Evolutionary conservation across 371 early-diverging fungal species (phyloP), one percentile per base, ranked within the genome.

Genomic region (Conidiobolus incongruus): DNA sequence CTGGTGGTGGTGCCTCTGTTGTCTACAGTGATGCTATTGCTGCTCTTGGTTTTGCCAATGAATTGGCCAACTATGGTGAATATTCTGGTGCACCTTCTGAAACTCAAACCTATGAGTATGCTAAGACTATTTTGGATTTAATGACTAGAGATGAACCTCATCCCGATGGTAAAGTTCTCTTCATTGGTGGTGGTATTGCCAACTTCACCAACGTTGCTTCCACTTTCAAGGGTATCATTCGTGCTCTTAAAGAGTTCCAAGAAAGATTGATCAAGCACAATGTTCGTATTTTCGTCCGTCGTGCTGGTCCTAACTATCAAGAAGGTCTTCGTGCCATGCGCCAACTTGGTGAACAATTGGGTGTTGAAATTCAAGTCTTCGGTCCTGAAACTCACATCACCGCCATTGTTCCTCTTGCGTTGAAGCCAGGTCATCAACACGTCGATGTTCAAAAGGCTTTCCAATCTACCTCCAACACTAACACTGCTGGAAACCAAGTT

Each of bases 121-220:
- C 92, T 49, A 92, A 91, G 71, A 95, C 94, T 41, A 84, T 95
- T 44, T 61, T 95, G 39, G 94, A 93, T 51, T 66, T 95, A 42
- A 95, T 95, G 96, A 93, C 94, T 11, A 87, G 91, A 41, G 53
- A 63, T 6, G 44, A 39, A n/a, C 67, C 62, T 34, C 72, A 87
- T 53, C 72, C 83, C 42, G 73, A 85, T 22, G 92, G 93, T 56
- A 95, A 95, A 61, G 70, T 90, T 45, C 65, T 95, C 42, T 84
- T 95, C 61, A 87, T 95, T 53, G 96, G 96, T 55, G 96, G 96
- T 56, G 96, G 96, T 61, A 95, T 95, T 54, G 96, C 96, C 63
- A 95, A 95, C 78, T 95, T 95, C 51, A 95, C 96, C 61, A 93
- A 95, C 61, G 96, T 95, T 16, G 92, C 93, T 16, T 72, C 90